Conservation (phyloP, 2,329 filamentous ascomycete species). For the Pseudocercospora crystallina region DNA sequence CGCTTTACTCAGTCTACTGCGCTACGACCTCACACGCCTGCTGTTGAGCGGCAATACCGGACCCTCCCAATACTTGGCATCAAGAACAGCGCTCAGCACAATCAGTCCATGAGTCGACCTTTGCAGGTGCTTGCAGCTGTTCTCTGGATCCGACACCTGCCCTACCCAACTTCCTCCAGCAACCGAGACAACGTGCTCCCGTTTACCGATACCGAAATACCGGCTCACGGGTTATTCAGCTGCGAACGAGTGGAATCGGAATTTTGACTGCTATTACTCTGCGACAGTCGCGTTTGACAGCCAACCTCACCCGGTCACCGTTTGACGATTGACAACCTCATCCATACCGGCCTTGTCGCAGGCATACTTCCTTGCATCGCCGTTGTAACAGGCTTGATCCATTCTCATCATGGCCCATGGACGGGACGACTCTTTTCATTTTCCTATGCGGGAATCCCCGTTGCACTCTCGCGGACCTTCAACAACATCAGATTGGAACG, state of each 20-base stretch:
- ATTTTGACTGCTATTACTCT: neutral
- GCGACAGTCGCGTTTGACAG: slow-evolving; percentile 2
- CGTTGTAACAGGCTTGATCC: neutral
- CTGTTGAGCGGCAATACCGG: slow-evolving; percentile 7
- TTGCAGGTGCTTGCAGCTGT: neutral
- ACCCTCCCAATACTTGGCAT: neutral
- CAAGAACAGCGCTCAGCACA: neutral
- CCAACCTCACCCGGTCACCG: neutral
- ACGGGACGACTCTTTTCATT: slow-evolving; percentile 21
- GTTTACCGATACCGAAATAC: neutral
- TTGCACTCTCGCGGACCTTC: slow-evolving; percentile 23
- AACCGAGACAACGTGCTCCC: slow-evolving; percentile 5
- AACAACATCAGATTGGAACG: slow-evolving; percentile 21
- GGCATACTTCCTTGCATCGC: slow-evolving; percentile 4
- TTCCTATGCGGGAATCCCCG: slow-evolving; percentile 18
- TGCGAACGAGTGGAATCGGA: slow-evolving; percentile 10
- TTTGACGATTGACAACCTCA: slow-evolving; percentile 4
- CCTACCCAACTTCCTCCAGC: neutral
- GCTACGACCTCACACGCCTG: neutral
- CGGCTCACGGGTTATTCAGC: neutral
- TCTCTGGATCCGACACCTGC: neutral
- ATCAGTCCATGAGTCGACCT: neutral
- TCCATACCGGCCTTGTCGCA: neutral
- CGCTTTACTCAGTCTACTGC: neutral
- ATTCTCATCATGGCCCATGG: slow-evolving; percentile 17